phyloP scores from a whole-genome alignment of 768 basidiomycete genomes.

The Termitomyces sp. region DNA sequence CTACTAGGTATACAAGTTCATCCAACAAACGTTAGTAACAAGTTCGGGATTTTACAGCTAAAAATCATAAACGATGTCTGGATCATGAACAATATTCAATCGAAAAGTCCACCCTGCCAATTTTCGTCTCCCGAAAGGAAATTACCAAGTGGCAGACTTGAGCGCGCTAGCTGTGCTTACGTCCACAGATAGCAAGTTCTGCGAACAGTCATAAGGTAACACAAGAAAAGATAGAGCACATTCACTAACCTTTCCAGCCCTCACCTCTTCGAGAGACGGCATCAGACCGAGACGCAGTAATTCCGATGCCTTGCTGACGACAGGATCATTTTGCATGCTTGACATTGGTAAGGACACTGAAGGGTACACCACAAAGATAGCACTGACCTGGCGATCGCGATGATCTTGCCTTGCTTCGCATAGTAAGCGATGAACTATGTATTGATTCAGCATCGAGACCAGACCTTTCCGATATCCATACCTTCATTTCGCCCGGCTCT shows the following conservation, averaged over 20 bases:
- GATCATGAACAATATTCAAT: background rate
- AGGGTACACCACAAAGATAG: background rate
- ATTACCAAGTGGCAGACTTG: background rate
- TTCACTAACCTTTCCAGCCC: constrained; percentile 59
- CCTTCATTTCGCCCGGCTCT: constrained; percentile 74
- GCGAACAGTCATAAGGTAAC: background rate
- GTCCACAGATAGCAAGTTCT: constrained; percentile 41
- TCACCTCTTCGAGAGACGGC: constrained; percentile 74
- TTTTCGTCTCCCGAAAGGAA: background rate
- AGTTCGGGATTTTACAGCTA: background rate
- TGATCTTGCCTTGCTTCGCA: constrained; percentile 55
- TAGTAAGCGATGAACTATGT: constrained; percentile 79
- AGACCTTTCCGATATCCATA: constrained; percentile 16
- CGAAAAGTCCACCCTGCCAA: no score
- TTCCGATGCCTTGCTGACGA: constrained; percentile 76
- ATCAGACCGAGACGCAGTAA: constrained; percentile 75
- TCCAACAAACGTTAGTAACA: no score
- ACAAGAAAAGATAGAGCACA: background rate
- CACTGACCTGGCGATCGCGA: constrained; percentile 62
- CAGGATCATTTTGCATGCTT: constrained; percentile 81
- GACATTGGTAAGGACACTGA: background rate
- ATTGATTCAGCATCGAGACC: background rate
- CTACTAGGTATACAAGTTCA: background rate
- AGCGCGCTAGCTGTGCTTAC: constrained; percentile 26
- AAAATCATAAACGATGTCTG: background rate